Evolutionary conservation across 345 rosid genomes (phyloP), one percentile per base, ranked within the genome.

Genomic region (Hibiscus syriacus): DNA sequence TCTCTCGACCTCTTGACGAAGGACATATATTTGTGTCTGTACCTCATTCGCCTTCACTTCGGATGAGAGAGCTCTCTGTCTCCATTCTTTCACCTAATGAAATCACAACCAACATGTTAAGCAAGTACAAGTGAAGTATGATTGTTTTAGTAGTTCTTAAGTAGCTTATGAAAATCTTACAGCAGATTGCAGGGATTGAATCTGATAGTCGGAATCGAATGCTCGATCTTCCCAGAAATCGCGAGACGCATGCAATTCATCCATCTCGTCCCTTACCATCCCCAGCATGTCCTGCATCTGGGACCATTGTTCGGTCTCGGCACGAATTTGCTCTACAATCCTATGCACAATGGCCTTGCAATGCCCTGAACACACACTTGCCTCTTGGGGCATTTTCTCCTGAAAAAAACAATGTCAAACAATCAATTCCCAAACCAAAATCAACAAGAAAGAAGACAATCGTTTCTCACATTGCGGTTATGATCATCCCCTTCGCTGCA

Each of bases 241-340:
- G 46, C 97, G 80, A 38, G 96, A 86, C 34, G 81, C 82, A 20
- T 85, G 96, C 75, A 94, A 76, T 72, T 91, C 96, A 46, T 89
- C 95, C 90, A 94, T 91, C 82, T 91, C 96, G 23, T 80, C 80
- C 71, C 95, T 81, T 65, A 94, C 96, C 74, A 86, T 89, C 41
- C 82, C 73, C 52, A 94, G 74, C 91, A 91, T 89, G 58, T 82
- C 95, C 82, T 94, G 99, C 91, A 94, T 89, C 74, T 89, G 95
- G 16, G 99, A 89, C 99, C 99, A 94, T 68, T 94, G 97, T 79
- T 94, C 96, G 6, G 99, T 85, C 74, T 94, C 99, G n/a, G 82
- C 90, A 26, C 92, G 82, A 61, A 89, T 87, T 76, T 94, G 90
- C 78, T 89, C 95, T 0, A 83, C 80, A 10, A 94, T 86, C 72